Base-by-base conservation (phyloP, 441 rosid species). In the Arabidopsis hybrid region DNA sequence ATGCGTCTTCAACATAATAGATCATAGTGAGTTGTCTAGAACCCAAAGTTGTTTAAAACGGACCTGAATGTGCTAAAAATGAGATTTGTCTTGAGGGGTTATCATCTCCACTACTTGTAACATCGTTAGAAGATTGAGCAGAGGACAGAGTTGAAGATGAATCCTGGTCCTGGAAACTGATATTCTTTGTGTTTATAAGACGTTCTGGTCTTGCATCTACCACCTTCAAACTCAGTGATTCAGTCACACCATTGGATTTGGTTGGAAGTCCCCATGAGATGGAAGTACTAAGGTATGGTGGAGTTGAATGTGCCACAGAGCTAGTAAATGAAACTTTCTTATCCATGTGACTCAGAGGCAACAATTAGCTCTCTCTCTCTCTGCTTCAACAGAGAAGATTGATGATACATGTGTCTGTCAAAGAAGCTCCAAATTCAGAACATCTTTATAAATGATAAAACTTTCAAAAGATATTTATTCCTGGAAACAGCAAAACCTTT, bases 131-230 rank as follows among this genome's bases (percentile, higher is more conserved):
- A 71, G 94, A 89, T 60, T 89, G 87, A 65, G 82, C 80, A n/a
- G 86, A 84, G 3, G 92, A 91, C 12, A 83, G 92, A 67, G 82
- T 73, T 14, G 91, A 89, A 3, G 87, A 78, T 31, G 86, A 86
- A 39, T 89, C 91, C 70, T 75, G 86, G 50, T 84, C 91, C 52
- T 80, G 89, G 58, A 86, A 80, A 67, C 65, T 76, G 69, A 73
- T 55, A 31, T 79, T 81, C 70, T 81, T 87, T 60, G 83, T 31
- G 71, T 51, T 76, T 11, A 35, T 63, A 38, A 79, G 76, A 59
- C 70, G 82, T 69, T 72, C 85, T 4, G 69, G 76, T 42, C 70
- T 77, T 72, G 74, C 80, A 60, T 86, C 82, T 82, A 79, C 79
- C 69, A 21, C 26, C 26, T 82, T 83, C 81, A 84, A 69, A 84